Conservation (phyloP, 2,329 filamentous ascomycete genomes). For the Venturia asperata region DNA sequence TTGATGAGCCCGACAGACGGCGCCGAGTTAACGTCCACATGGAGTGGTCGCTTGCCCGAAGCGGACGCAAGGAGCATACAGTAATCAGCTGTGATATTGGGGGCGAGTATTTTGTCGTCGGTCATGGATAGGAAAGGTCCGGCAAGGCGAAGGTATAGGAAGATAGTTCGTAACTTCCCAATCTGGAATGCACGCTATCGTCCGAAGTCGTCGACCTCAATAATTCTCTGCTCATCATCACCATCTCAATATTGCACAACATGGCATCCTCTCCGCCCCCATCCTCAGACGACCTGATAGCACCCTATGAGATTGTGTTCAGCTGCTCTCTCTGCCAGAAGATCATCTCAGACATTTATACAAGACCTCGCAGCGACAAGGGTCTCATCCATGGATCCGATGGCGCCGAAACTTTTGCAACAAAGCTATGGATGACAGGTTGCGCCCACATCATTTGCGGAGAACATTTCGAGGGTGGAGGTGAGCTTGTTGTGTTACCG, state of each 20-base stretch:
- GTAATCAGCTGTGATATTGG: too few species aligned
- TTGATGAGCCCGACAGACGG: too few species aligned
- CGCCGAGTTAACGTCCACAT: too few species aligned
- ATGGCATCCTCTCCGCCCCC: conserved; percentile 6
- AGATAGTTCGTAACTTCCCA: background rate
- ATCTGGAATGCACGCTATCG: background rate
- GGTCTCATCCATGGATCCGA: conserved; percentile 29
- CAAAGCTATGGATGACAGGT: conserved; percentile 40
- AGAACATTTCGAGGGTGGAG: conserved; percentile 43
- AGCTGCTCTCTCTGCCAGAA: conserved; percentile 43
- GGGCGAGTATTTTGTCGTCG: background rate
- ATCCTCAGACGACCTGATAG: conserved; percentile 14
- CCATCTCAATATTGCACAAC: background rate
- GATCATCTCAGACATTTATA: conserved; percentile 41
- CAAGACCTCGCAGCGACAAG: conserved; percentile 30
- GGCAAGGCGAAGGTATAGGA: background rate
- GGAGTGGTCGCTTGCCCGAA: too few species aligned
- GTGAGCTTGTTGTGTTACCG: conserved; percentile 29
- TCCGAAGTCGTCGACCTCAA: background rate
- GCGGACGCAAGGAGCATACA: too few species aligned
- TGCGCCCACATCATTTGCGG: conserved; percentile 45
- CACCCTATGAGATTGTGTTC: conserved; percentile 39
- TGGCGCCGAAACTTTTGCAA: conserved; percentile 20
- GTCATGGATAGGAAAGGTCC: background rate
- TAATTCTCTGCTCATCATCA: background rate